Evolutionary conservation across 2,329 filamentous ascomycete genomes (phyloP), one percentile per base, ranked within the genome.

Genomic region (Ophiostoma sp.): DNA sequence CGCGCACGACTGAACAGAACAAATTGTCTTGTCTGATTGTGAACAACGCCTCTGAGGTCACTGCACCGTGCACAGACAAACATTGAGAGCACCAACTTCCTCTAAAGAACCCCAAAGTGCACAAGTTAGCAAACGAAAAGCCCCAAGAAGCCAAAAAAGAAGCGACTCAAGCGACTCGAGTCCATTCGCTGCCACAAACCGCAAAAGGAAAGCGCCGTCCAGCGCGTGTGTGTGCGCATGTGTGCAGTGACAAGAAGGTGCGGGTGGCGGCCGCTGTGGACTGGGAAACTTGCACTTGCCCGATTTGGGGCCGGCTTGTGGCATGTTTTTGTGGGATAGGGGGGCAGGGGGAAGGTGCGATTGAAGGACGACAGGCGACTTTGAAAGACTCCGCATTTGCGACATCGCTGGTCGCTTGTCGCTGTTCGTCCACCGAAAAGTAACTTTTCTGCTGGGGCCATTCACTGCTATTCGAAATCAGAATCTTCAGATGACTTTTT

Each of bases 401-500:
- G 28, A 33, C 68, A 28, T 59, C 59, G 33, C 33, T 36, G 28
- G 28, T 36, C 31, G 15, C 57, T 33, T 19, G 28, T 36, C 55
- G 52, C 52, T 28, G 52, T 25, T 57, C 11, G 55, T 31, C 55
- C 55, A 57, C 25, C 55, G 55, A 57, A 28, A 31, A 9, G 25
- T 12, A 57, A 28, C n/a, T n/a, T n/a, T n/a, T n/a, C n/a, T n/a
- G n/a, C n/a, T n/a, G n/a, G n/a, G n/a, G n/a, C n/a, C n/a, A n/a
- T n/a, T n/a, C n/a, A n/a, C n/a, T 55, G 22, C 52, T 69, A 33
- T 22, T 31, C 68, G 11, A 25, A 28, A 28, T 55, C 15, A 59
- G 55, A 59, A 59, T 59, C 55, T 59, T 59, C 55, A n/a, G 55
- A 59, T 17, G 55, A 59, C 12, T 59, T 28, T 69, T 69, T 59